phyloP scores from a whole-genome alignment of 1,284 basidiomycete species.

The Trichosporon asahii region DNA sequence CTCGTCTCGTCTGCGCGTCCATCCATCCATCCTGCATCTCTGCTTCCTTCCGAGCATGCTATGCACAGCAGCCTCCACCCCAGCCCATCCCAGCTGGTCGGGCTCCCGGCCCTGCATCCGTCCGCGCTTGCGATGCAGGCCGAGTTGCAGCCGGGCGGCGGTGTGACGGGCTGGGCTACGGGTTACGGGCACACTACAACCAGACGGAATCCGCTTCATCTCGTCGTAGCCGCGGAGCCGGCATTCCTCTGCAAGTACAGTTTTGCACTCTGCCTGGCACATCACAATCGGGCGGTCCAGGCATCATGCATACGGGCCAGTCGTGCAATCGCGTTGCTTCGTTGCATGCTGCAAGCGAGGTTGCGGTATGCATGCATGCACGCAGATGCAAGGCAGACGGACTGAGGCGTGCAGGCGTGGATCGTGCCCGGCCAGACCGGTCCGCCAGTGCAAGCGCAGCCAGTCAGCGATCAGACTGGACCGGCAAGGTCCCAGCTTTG shows the following conservation, averaged over 20 bases:
- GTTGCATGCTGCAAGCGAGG: slow-evolving; percentile 1
- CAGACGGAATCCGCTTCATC: background rate
- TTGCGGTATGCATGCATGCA: background rate
- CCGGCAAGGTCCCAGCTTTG: background rate
- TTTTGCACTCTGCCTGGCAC: background rate
- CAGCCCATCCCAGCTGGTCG: background rate
- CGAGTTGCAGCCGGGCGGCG: background rate
- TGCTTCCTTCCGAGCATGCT: background rate
- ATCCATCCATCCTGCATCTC: background rate
- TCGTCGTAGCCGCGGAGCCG: background rate
- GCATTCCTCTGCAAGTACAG: background rate
- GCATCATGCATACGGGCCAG: background rate
- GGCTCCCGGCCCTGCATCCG: background rate
- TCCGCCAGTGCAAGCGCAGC: background rate
- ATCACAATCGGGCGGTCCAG: background rate
- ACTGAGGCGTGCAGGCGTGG: background rate
- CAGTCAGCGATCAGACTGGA: slow-evolving; percentile 5
- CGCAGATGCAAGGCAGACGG: background rate
- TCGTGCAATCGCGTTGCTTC: background rate
- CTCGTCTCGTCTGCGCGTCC: background rate
- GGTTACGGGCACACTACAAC: background rate
- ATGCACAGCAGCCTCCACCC: background rate
- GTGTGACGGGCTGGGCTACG: background rate
- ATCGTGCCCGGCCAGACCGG: background rate
- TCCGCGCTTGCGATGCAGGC: background rate